Evolutionary conservation across 202 grass and related monocot genomes (phyloP).

Genomic region (Panicum hallii): DNA sequence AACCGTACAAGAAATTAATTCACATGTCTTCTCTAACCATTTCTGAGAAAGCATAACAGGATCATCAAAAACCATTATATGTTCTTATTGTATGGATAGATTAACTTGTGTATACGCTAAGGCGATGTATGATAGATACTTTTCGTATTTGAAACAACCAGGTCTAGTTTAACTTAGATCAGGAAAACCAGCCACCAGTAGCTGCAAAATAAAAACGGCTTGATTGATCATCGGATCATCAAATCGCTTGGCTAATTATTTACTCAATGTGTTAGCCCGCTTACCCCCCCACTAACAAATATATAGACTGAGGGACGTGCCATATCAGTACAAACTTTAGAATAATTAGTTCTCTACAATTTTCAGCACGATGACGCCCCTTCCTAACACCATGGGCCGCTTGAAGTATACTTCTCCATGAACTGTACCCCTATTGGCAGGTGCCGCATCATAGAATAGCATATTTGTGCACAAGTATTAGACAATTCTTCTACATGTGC

Average conservation of each 20-base stretch:
- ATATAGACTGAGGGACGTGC: neutral
- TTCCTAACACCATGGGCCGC: conserved; percentile 5
- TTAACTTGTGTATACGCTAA: neutral
- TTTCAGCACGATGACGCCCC: neutral
- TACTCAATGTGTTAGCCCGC: neutral
- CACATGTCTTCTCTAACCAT: neutral
- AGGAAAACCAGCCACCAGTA: neutral
- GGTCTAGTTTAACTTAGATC: neutral
- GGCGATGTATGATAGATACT: too few relatives aligned
- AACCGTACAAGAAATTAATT: neutral
- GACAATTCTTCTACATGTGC: neutral
- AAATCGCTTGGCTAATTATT: neutral
- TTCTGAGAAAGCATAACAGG: neutral
- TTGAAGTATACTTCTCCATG: neutral
- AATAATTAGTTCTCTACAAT: neutral
- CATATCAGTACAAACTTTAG: neutral
- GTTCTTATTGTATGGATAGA: neutral
- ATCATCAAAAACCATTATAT: neutral
- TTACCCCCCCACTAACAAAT: neutral
- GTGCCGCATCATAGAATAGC: neutral
- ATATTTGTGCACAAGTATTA: neutral
- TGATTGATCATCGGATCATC: neutral
- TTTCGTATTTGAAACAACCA: neutral
- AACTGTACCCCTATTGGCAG: conserved; percentile 1
- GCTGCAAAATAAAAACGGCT: neutral